A percentile compares a stretch with the other conserved stretches of the same genome.
phyloP scores from a whole-genome alignment of 2,329 filamentous ascomycete species.

The Ophiosphaerella korrae region DNA sequence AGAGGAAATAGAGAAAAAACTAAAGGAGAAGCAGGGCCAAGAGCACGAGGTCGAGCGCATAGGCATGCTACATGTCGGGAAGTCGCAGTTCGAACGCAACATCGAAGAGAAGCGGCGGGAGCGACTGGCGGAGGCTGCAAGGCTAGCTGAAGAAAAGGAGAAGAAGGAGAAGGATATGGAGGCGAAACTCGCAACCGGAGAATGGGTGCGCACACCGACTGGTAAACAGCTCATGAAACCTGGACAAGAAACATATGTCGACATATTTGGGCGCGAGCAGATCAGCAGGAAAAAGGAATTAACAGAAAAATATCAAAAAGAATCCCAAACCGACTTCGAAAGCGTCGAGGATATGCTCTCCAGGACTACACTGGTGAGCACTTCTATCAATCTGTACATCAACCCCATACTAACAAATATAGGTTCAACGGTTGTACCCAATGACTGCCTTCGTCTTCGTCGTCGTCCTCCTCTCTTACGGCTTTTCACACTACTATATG shows the following conservation, averaged over 20 bases:
- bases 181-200: conserved; percentile 39
- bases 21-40: conserved; percentile 26
- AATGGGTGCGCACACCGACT: conserved; percentile 39
- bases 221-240: conserved; percentile 45
- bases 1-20: conserved; percentile 42
- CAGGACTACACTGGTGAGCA: conserved; percentile 40
- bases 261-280: conserved; percentile 40
- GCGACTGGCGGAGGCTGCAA: conserved; percentile 34
- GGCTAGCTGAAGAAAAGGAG: conserved; percentile 42
- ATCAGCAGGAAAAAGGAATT: conserved; percentile 37
- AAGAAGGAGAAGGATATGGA: conserved; percentile 34
- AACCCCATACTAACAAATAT: not conserved
- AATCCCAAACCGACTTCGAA: conserved; percentile 29
- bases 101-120: conserved; percentile 39
- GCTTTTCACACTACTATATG: conserved; percentile 40
- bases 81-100: conserved; percentile 42
- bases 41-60: conserved; percentile 34
- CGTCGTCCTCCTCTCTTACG: conserved; percentile 28
- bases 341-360: conserved; percentile 33
- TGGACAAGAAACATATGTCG: conserved; percentile 39
- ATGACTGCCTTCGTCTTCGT: conserved; percentile 42
- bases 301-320: conserved; percentile 32
- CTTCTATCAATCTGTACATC: not conserved
- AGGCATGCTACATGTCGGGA: conserved; percentile 41
- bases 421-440: conserved; percentile 44